Evolutionary conservation across 495 filamentous ascomycete genomes (phyloP), one percentile per base, ranked within the genome.

Genomic region (Penicillium egyptiacum): DNA sequence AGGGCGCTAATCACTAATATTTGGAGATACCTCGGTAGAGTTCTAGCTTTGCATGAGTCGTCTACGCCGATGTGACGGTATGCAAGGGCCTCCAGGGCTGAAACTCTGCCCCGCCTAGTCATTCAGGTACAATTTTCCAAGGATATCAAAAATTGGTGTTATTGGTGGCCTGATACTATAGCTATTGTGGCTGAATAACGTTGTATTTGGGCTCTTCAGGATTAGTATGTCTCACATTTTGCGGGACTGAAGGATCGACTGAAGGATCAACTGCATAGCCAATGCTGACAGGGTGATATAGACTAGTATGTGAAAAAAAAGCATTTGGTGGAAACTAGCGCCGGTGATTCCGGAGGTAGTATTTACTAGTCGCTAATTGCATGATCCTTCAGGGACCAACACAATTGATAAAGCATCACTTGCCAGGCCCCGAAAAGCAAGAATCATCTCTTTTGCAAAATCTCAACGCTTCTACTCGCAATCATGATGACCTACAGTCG

Each of bases 401-500:
- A n/a, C 4, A 16, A n/a, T 39, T 39, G 35, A 39, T 39, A 17
- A 39, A 39, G n/a, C 1, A n/a, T 5, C 14, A n/a, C 14, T 37
- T 37, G 33, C 26, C 45, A 28, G 11, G 28, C 28, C 7, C 4
- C 11, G 7, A 23, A 23, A 43, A 39, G 16, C 3, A 42, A 12
- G 5, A 46, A 40, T 31, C 23, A 17, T 33, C 20, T 14, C 11
- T 8, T 2, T 3, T 11, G 10, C 35, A 16, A 16, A 3, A 16
- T n/a, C 10, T 31, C 41, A 5, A 35, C 5, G 3, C 12, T 30
- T 28, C 31, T 17, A 25, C 9, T 9, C 19, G 1, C 41, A 44
- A 26, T 26, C 16, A 55, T 12, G n/a, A 58, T 62, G 55, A 48
- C 45, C 16, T 25, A 55, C 25, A 50, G 23, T 2, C 46, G 6